Evolutionary conservation across 2,329 filamentous ascomycete species (phyloP), one percentile per base, ranked within the genome.

Genomic region (Ophiostoma piceae): DNA sequence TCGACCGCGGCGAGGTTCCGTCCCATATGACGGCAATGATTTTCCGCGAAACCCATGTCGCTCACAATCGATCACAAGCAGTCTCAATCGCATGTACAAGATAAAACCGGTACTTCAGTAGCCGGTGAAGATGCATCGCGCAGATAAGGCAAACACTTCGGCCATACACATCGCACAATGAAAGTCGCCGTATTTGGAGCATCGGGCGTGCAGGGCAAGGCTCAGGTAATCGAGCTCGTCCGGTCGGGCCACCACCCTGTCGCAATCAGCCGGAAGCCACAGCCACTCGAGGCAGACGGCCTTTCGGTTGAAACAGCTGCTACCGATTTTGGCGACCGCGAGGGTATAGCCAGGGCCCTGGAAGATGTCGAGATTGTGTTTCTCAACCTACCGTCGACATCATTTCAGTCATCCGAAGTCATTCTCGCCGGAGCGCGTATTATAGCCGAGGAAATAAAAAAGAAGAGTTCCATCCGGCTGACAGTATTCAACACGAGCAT

Each of bases 401-500:
- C n/a, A 4, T 54, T 54, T 22, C 47, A 54, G 47, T 54, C n/a
- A 11, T 54, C n/a, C n/a, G 47, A 54, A 6, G 6, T 54, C 5
- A 54, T 22, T 54, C 47, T 54, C 5, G 47, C 47, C 19, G 47
- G 47, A 26, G 47, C 47, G 6, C 16, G 47, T 22, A 5, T 22
- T 19, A 54, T 54, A 8, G n/a, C 19, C 19, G 47, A 54, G n/a
- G 47, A 54, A n/a, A 54, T 54, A 9, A 22, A 8, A n/a, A 54
- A 54, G 47, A 54, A 19, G 8, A n/a, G 19, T 19, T n/a, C 5
- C 9, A 22, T 54, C 8, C 7, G 47, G 47, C 47, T 76, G 32
- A 64, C 73, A 14, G 70, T 75, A 9, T 75, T 76, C 72, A 76
- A 76, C 72, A 75, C 71, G 41, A 76, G 75, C 72, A 75, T 76